Percentiles rank a stretch among this genome's conserved stretches.
These are phyloP conservation scores for Cyberlindnera veronae DNA, from an alignment of 805 yeast species.

Conservation along the genomic window DNA sequence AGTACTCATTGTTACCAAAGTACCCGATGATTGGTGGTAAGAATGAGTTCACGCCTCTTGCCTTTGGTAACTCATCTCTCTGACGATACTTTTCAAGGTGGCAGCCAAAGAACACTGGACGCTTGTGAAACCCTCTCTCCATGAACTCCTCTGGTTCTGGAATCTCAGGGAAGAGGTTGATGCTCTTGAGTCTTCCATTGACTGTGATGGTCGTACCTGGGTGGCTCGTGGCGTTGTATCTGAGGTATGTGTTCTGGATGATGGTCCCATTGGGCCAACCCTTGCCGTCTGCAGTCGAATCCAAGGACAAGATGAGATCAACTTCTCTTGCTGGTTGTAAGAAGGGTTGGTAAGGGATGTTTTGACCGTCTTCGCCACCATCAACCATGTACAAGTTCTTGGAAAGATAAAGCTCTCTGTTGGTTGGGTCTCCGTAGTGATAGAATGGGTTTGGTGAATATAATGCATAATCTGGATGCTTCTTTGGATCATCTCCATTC, in stretches of 20 bases:
- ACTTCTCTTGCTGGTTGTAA: conserved; percentile 56
- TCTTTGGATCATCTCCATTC: conserved; percentile 29
- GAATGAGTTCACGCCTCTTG: conserved; percentile 14
- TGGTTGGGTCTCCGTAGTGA: conserved; percentile 22
- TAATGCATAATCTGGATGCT: conserved; percentile 57
- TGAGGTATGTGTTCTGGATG: conserved; percentile 31
- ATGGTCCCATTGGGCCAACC: conserved; percentile 63
- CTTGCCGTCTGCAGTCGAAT: conserved; percentile 47
- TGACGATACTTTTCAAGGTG: conserved; percentile 16
- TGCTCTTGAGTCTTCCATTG: conserved; percentile 35
- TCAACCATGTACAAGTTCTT: conserved; percentile 52
- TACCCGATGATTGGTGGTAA: conserved; percentile 55
- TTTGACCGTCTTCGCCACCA: conserved; percentile 79
- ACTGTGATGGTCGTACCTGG: conserved; percentile 29
- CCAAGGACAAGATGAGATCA: conserved; percentile 63
- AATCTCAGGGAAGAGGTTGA: conserved; percentile 59
- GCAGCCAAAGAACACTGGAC: conserved; percentile 85
- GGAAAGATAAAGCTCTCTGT: conserved; percentile 25
- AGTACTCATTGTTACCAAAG: conserved; percentile 41
- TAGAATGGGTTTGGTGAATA: conserved; percentile 63
- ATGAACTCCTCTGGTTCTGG: conserved; percentile 51
- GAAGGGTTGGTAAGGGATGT: conserved; percentile 65
- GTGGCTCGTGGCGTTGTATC: conserved; percentile 23
- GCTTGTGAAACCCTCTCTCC: conserved; percentile 46
- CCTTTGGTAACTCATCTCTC: conserved; percentile 12